Conservation (phyloP, 2,329 filamentous ascomycete genomes). For the Sporothrix pseudoabietina region DNA sequence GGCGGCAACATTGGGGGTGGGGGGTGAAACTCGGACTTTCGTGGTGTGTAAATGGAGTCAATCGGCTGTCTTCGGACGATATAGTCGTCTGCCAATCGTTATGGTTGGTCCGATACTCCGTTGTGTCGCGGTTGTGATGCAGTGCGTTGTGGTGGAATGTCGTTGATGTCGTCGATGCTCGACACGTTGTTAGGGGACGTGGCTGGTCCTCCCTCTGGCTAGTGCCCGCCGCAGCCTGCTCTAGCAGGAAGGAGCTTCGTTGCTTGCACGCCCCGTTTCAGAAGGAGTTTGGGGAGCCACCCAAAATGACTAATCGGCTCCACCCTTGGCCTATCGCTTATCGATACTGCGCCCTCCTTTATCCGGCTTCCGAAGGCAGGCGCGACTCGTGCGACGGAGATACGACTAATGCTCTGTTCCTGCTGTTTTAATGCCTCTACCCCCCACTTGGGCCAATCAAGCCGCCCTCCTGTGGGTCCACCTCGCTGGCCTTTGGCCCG, state of each 20-base stretch:
- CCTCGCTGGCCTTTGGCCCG: constrained; percentile 24
- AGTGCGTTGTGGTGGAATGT: not conserved
- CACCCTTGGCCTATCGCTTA: constrained; percentile 14
- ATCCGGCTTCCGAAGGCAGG: constrained; percentile 29
- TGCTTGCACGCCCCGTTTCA: constrained; percentile 12
- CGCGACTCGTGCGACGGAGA: constrained; percentile 34
- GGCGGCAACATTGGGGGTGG: constrained; percentile 27
- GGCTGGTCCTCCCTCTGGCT: not conserved
- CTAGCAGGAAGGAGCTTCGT: not conserved
- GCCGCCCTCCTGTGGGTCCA: not conserved
- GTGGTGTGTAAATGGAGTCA: not conserved
- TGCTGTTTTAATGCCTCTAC: constrained; percentile 21
- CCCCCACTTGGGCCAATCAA: constrained; percentile 5
- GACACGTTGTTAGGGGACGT: constrained; percentile 14
- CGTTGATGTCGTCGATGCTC: not conserved
- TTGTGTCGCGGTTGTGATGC: not conserved
- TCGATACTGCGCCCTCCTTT: constrained; percentile 30
- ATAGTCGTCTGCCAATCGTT: not conserved
- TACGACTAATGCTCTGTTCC: constrained; percentile 28
- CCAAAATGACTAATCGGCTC: not conserved
- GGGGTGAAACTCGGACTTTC: not conserved
- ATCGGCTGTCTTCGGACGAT: not conserved
- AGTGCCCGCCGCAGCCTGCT: constrained; percentile 9
- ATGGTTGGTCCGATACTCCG: not conserved
- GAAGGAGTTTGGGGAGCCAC: not conserved